A percentile compares a stretch with the other conserved stretches of the same genome.
Conservation (phyloP, 768 basidiomycete species). For the Collybia sordida region DNA sequence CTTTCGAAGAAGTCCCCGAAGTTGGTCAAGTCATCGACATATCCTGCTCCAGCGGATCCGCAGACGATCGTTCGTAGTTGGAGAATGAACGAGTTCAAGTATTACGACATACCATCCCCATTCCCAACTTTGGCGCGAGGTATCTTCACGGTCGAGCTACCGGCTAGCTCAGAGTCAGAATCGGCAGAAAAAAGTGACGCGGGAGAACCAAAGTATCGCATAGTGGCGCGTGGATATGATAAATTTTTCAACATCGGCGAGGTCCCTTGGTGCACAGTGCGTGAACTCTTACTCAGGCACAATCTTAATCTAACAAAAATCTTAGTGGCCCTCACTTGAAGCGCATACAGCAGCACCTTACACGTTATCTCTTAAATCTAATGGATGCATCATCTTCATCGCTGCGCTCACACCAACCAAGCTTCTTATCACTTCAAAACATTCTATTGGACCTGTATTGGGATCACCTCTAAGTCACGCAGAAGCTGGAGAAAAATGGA, state of each 20-base stretch:
- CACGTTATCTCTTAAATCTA: constrained; percentile 87
- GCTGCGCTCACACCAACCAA: constrained; percentile 75
- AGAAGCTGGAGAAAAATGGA: constrained; percentile 81
- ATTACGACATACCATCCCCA: constrained; percentile 84
- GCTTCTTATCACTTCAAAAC: constrained; percentile 89
- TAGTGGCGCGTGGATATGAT: constrained; percentile 92
- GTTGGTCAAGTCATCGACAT: constrained; percentile 60
- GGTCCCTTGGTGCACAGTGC: constrained; percentile 90
- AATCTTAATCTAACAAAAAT: constrained; percentile 2
- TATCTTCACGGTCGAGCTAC: constrained; percentile 67
- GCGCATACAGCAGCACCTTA: constrained; percentile 75
- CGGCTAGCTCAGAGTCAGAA: constrained; percentile 13
- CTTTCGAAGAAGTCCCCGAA: constrained; percentile 59
- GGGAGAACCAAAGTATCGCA: constrained; percentile 41
- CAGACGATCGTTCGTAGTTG: constrained; percentile 70
- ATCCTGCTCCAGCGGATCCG: constrained; percentile 58
- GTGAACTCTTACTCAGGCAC: constrained; percentile 22
- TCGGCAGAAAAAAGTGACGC: constrained; percentile 8
- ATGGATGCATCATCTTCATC: constrained; percentile 97
- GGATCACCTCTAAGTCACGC: constrained; percentile 64
- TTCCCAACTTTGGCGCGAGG: constrained; percentile 97
- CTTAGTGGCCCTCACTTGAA: constrained; percentile 75
- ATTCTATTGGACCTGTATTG: constrained; percentile 68
- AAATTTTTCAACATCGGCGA: constrained; percentile 99
- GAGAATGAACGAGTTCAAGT: constrained; percentile 99